phyloP scores from a whole-genome alignment of 2,329 filamentous ascomycete species.

The Fusarium globosum region DNA sequence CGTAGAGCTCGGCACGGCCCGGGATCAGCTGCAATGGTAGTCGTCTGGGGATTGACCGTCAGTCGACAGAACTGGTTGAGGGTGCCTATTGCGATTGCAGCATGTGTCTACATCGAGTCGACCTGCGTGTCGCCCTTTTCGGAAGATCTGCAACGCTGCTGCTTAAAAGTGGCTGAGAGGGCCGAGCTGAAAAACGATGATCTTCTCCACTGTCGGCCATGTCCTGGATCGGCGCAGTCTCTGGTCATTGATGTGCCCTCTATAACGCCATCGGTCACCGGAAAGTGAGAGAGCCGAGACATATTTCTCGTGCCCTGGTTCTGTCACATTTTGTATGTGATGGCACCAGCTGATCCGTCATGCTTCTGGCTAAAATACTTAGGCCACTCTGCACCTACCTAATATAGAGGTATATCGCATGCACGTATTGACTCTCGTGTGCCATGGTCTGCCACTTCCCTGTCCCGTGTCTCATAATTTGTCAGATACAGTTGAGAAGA shows the following conservation, averaged over 20 bases:
- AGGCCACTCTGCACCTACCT: not conserved
- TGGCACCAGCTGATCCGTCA: fast-evolving
- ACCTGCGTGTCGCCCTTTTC: fast-evolving
- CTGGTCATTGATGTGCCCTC: too few species aligned
- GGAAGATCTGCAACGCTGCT: not conserved
- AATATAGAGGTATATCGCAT: too few species aligned
- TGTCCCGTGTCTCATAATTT: not conserved
- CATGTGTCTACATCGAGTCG: fast-evolving
- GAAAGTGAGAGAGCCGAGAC: not conserved
- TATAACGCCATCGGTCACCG: fast-evolving
- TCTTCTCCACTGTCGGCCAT: not conserved
- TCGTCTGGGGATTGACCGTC: too few species aligned
- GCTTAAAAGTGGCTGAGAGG: not conserved
- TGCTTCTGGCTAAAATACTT: fast-evolving
- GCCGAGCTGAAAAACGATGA: not conserved
- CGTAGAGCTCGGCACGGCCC: not conserved
- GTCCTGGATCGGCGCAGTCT: not conserved
- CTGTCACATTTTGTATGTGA: not conserved
- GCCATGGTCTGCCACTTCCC: not conserved
- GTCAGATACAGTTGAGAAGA: not conserved
- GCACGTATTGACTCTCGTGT: too few species aligned
- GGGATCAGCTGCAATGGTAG: not conserved
- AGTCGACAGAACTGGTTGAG: too few species aligned
- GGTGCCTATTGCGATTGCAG: too few species aligned
- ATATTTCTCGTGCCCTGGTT: fast-evolving